Conservation (phyloP, 768 basidiomycete genomes). For the Tulasnella sp. region DNA sequence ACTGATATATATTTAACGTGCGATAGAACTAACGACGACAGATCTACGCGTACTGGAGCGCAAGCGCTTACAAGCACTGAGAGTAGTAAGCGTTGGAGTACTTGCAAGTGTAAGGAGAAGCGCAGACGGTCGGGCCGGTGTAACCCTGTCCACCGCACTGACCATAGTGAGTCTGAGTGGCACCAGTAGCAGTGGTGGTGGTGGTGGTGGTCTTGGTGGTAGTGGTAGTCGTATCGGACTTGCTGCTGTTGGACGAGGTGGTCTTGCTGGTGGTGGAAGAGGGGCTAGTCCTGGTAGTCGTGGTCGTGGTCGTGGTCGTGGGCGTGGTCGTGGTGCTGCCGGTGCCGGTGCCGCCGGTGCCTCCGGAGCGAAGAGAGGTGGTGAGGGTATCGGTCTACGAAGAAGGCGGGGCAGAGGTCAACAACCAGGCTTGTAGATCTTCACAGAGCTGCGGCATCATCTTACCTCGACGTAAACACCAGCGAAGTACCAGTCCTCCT, state of each 20-base stretch:
- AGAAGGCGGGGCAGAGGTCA: not conserved
- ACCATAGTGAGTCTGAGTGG: not conserved
- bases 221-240: not conserved
- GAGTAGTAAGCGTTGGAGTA: not conserved
- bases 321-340: conserved; percentile 38
- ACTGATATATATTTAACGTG: not conserved
- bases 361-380: not conserved
- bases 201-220: not conserved
- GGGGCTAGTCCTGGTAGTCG: conserved; percentile 20
- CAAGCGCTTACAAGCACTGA: conserved; percentile 9
- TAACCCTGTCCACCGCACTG: not conserved
- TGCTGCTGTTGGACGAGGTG: not conserved
- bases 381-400: not conserved
- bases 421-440: not conserved
- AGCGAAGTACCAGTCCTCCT: conserved; percentile 48
- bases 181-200: not conserved
- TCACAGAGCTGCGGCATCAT: not conserved
- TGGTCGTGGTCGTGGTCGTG: conserved; percentile 21
- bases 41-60: not conserved
- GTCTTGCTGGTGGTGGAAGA: not conserved
- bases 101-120: not conserved
- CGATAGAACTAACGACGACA: not conserved
- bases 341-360: conserved; percentile 26
- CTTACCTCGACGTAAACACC: conserved; percentile 45
- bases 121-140: conserved; percentile 12